Percentiles rank a stretch among this genome's conserved stretches.
These are phyloP conservation scores for Irpex sp. DNA, from an alignment of 1,284 basidiomycete genomes.

Conservation along the genomic window DNA sequence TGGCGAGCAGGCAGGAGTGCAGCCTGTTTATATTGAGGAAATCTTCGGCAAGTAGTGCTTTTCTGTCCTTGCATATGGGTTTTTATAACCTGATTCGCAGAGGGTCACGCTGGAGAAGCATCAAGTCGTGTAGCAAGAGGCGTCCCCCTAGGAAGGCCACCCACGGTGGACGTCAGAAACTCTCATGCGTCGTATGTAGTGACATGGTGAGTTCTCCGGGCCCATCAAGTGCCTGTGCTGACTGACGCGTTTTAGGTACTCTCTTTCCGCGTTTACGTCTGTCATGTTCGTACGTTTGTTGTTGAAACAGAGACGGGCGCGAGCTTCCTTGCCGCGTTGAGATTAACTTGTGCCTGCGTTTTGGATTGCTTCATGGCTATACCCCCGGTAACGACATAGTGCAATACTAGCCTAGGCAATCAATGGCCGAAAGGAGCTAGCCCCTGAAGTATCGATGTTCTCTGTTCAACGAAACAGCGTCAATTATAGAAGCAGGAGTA, in stretches of 20 bases:
- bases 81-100: slow-evolving; percentile 36
- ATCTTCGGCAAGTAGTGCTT: slow-evolving; percentile 62
- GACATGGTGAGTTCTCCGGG: slow-evolving; percentile 67
- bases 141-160: slow-evolving; percentile 79
- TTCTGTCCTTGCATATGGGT: slow-evolving; percentile 5
- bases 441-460: not conserved
- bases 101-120: slow-evolving; percentile 74
- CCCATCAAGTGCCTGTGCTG: not conserved
- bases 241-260: slow-evolving; percentile 46
- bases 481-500: not conserved
- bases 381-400: not conserved
- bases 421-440: not conserved
- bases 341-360: not conserved
- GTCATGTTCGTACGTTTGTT: slow-evolving; percentile 57
- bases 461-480: not conserved
- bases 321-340: slow-evolving; percentile 28
- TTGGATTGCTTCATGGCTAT: not conserved
- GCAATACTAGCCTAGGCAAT: not conserved
- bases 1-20: slow-evolving; percentile 61
- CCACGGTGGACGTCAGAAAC: slow-evolving; percentile 88
- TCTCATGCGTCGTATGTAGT: slow-evolving; percentile 93
- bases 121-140: slow-evolving; percentile 63
- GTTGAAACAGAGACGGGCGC: slow-evolving; percentile 42
- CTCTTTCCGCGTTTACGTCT: slow-evolving; percentile 62
- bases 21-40: slow-evolving; percentile 83